Percentiles rank a stretch among this genome's conserved stretches.
Evolutionary conservation across 345 rosid species (phyloP).

Genomic region (Eucalyptus viminalis): DNA sequence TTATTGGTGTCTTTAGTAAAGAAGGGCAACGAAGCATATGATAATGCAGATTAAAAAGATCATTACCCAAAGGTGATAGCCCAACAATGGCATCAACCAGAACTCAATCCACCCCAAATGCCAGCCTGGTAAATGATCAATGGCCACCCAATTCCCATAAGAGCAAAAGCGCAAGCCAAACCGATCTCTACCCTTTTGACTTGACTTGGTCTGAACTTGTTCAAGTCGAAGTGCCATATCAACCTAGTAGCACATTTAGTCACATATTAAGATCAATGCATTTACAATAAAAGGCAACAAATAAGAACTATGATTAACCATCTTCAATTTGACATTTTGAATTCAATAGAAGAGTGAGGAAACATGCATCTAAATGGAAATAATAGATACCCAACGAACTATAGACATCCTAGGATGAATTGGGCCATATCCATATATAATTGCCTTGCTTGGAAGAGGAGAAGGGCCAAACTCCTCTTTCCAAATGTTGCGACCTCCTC

Average conservation of each 20-base stretch:
- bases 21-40: background rate
- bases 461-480: constrained; percentile 51
- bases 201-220: constrained; percentile 78
- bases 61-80: constrained; percentile 87
- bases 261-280: background rate
- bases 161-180: constrained; percentile 86
- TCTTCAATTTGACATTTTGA: background rate
- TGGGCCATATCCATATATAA: constrained; percentile 72
- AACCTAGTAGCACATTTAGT: constrained; percentile 28
- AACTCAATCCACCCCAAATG: constrained; percentile 80
- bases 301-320: background rate
- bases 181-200: constrained; percentile 78
- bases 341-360: background rate
- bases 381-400: constrained; percentile 38
- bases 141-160: constrained; percentile 94
- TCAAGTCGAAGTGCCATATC: constrained; percentile 71
- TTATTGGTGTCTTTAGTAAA: background rate
- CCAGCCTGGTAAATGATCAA: constrained; percentile 70
- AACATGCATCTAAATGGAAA: background rate
- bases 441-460: constrained; percentile 42
- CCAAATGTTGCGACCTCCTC: background rate
- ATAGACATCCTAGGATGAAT: constrained; percentile 78
- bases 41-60: background rate
- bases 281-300: background rate
- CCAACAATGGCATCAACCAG: constrained; percentile 95